Evolutionary conservation across 2,329 filamentous ascomycete species (phyloP).

Genomic region (Shiraia sp.): DNA sequence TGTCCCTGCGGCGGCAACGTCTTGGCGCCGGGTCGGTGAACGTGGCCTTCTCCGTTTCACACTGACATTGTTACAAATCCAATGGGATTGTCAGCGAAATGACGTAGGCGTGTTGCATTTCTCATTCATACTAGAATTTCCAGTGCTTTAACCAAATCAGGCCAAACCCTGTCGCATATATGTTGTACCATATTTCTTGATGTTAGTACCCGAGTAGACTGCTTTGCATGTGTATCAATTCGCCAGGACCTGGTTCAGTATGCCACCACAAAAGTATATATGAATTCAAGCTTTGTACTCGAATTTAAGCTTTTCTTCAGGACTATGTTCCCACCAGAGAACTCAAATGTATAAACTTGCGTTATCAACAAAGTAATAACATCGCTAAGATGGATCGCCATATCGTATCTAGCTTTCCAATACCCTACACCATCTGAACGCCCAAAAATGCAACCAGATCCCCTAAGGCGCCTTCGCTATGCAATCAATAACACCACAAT

Average conservation of each 20-base stretch:
- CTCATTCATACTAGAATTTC: background rate
- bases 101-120: conserved; percentile 1
- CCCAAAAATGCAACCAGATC: conserved; percentile 1
- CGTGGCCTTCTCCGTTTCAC: conserved; percentile 33
- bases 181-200: too few relatives aligned
- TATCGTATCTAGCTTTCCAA: too few relatives aligned
- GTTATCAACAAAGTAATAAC: too few relatives aligned
- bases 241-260: too few relatives aligned
- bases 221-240: background rate
- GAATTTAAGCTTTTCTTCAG: background rate
- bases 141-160: background rate
- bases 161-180: too few relatives aligned
- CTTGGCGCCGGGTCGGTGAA: conserved; percentile 28
- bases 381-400: too few relatives aligned
- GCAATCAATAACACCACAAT: conserved; percentile 4
- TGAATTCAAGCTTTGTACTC: background rate
- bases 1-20: conserved; percentile 22
- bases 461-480: conserved; percentile 24
- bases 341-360: too few relatives aligned
- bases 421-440: background rate
- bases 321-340: background rate
- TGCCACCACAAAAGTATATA: background rate
- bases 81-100: conserved; percentile 5
- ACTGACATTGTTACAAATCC: conserved; percentile 29
- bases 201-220: too few relatives aligned